Conservation (phyloP, 352 stramenopile genomes). For the Phytophthora aleatoria region DNA sequence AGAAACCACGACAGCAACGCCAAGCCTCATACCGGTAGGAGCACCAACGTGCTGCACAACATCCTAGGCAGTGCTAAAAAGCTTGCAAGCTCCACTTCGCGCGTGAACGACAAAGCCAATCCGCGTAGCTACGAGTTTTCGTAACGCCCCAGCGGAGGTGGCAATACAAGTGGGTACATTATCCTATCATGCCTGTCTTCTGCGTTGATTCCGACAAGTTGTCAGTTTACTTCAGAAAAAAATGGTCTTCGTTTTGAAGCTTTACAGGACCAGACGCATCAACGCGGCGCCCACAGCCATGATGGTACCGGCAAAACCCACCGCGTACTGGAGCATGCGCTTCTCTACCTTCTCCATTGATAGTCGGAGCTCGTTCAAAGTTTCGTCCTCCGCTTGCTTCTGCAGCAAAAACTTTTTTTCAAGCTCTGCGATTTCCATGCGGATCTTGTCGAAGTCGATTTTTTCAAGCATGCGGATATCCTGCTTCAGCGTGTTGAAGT, state of each 20-base stretch:
- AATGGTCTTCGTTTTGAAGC: background rate
- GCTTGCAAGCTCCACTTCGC: conserved; percentile 67
- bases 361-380: conserved; percentile 82
- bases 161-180: background rate
- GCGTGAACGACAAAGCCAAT: conserved; percentile 57
- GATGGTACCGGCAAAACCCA: conserved; percentile 88
- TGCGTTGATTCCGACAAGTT: background rate
- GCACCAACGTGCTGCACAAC: conserved; percentile 51
- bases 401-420: conserved; percentile 91
- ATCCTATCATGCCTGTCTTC: background rate
- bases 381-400: conserved; percentile 89
- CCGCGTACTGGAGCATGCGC: conserved; percentile 87
- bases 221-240: background rate
- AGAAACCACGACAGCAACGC: conserved; percentile 15
- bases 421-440: conserved; percentile 85
- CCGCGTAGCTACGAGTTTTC: conserved; percentile 50
- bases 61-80: conserved; percentile 74
- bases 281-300: conserved; percentile 84
- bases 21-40: conserved; percentile 16
- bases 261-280: conserved; percentile 74
- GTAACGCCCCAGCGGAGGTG: conserved; percentile 9
- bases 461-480: conserved; percentile 92
- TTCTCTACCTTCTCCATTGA: conserved; percentile 92
- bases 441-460: conserved; percentile 91
- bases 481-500: conserved; percentile 91